These are phyloP conservation scores for Phytophthora pistaciae DNA, from an alignment of 352 stramenopile species.

Conservation along the genomic window DNA sequence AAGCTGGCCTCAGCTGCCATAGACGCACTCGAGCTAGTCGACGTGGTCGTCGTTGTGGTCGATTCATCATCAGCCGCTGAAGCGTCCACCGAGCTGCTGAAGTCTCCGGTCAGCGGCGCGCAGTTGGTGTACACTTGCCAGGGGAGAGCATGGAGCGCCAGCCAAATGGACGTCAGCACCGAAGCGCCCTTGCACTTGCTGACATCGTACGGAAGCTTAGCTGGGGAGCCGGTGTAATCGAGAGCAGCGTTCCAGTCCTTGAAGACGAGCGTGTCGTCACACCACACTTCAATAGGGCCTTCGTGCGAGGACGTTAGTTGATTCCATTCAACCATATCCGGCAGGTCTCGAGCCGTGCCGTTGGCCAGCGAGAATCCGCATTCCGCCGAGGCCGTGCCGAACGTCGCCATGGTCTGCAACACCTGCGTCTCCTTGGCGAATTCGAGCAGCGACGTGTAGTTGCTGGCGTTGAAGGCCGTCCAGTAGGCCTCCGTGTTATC, in stretches of 20 bases:
- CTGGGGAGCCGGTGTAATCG: slow-evolving; percentile 22
- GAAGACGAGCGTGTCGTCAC: slow-evolving; percentile 41
- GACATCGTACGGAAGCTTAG: slow-evolving; percentile 12
- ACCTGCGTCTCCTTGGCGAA: slow-evolving; percentile 29
- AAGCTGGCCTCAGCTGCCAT: slow-evolving; percentile 21
- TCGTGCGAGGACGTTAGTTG: slow-evolving; percentile 28
- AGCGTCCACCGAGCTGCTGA: slow-evolving; percentile 29
- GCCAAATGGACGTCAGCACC: slow-evolving; percentile 36
- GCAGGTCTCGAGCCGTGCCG: slow-evolving; percentile 34
- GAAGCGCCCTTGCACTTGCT: slow-evolving; percentile 19
- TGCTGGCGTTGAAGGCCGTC: slow-evolving; percentile 38
- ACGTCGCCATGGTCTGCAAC: slow-evolving; percentile 26
- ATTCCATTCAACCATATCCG: slow-evolving; percentile 23
- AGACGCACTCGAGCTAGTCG: slow-evolving; percentile 11
- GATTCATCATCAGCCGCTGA: slow-evolving; percentile 15
- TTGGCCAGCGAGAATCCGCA: slow-evolving; percentile 35
- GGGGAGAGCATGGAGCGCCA: slow-evolving; percentile 37
- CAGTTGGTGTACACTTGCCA: slow-evolving; percentile 36
- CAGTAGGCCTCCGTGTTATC: slow-evolving; percentile 38
- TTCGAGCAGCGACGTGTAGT: slow-evolving; percentile 44
- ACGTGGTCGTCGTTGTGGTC: slow-evolving; percentile 7
- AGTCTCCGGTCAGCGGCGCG: not conserved
- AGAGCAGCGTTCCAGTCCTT: slow-evolving; percentile 24
- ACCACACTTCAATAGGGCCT: slow-evolving; percentile 49
- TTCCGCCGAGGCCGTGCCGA: slow-evolving; percentile 32